Base-by-base conservation (phyloP, 257 asterid species). In the Fraxinus cuspidata region DNA sequence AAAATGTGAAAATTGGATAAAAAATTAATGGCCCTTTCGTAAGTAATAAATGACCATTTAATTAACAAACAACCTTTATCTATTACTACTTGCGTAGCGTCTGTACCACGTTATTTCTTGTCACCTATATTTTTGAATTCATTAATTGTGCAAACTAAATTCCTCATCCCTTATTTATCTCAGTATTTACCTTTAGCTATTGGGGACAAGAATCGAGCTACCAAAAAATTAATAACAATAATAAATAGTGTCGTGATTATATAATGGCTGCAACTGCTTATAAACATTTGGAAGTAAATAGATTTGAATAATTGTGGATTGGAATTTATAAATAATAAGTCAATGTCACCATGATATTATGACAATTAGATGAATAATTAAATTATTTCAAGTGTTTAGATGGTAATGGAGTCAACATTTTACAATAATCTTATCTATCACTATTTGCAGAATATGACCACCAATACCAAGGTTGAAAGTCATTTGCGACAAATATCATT, bases 21-120 rank as follows among this genome's bases (percentile, higher is more conserved):
- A 19, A 12, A 16, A 53, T 5, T 34, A 49, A 60, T 32, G 35
- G 35, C 38, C 7, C 34, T 47, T 34, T 69, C 8, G 9, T 44
- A 5, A 77, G n/a, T 42, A 70, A 70, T 70, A 16, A 77, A 78
- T 78, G 63, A 37, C 27, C 27, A 47, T 63, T 78, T 19, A 15
- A 6, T 18, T 51, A 75, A 25, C 68, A 1, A 25, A 23, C 31
- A 10, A 4, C n/a, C 2, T 25, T 60, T 13, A 63, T 63, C 68
- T 10, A 7, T 63, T 63, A 63, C 68, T 9, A 11, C 4, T 3
- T 0, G 16, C 31, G 68, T 25, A 7, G 29, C 21, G 58, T 16
- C 16, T 18, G 23, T 51, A 51, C 19, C 63, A 9, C 31, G 31
- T 23, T 63, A 63, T 63, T 60, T 1, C 29, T 10, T 63, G 64